Evolutionary conservation across 306 rosid genomes (phyloP).

Genomic region (Acacia crassicarpa): DNA sequence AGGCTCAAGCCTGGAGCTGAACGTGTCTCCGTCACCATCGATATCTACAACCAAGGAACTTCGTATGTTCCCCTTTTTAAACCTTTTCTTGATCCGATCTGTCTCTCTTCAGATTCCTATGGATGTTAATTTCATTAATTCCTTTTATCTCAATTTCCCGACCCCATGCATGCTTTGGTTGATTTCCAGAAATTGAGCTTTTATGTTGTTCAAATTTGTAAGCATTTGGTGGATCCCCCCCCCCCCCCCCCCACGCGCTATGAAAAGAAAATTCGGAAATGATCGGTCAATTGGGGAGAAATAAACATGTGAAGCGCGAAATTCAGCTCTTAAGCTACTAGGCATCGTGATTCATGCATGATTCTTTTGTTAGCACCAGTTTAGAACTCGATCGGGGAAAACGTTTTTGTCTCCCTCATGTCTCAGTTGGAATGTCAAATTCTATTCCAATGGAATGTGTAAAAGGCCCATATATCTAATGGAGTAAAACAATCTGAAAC

Average conservation of each 20-base stretch:
- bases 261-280: not conserved
- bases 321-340: not conserved
- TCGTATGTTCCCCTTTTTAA: slow-evolving; percentile 50
- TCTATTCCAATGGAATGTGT: not conserved
- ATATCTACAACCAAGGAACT: slow-evolving; percentile 94
- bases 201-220: not conserved
- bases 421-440: not conserved
- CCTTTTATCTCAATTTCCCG: slow-evolving; percentile 46
- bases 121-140: not conserved
- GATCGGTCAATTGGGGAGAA: slow-evolving; percentile 2
- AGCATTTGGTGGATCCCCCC: not conserved
- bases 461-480: not conserved
- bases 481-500: not conserved
- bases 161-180: slow-evolving; percentile 42
- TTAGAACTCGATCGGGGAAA: not conserved
- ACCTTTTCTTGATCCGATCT: slow-evolving; percentile 17
- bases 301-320: not conserved
- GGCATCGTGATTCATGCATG: not conserved
- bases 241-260: not conserved
- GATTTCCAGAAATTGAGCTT: not conserved
- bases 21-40: slow-evolving; percentile 83
- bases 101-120: not conserved
- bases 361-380: slow-evolving; percentile 25
- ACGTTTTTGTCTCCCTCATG: not conserved
- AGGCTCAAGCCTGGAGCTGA: slow-evolving; percentile 90